phyloP scores from a whole-genome alignment of 1,139 yeast genomes.

The Suhomyces ambrosiae region DNA sequence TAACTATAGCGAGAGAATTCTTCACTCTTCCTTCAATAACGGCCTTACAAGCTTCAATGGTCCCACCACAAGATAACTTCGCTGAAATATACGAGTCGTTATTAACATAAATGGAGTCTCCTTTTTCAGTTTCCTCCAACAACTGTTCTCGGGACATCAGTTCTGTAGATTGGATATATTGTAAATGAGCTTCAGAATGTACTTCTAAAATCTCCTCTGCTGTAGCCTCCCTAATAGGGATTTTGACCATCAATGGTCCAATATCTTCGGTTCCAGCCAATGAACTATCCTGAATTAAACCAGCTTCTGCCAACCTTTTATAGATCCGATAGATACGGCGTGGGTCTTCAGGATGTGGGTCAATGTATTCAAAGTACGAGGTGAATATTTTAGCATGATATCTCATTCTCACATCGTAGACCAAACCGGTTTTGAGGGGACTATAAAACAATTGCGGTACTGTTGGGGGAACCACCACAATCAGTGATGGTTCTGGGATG shows the following conservation, averaged over 20 bases:
- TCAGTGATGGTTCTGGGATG: conserved; percentile 13
- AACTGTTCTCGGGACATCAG: conserved; percentile 78
- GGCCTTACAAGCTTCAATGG: conserved; percentile 94
- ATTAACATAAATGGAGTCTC: conserved; percentile 94
- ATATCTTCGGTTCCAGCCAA: conserved; percentile 78
- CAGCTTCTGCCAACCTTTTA: conserved; percentile 91
- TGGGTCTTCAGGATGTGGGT: conserved; percentile 99
- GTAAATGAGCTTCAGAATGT: conserved; percentile 79
- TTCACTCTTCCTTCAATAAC: conserved; percentile 92
- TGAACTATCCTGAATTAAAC: conserved; percentile 79
- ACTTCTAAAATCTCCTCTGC: conserved; percentile 84
- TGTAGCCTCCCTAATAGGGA: conserved; percentile 88
- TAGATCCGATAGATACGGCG: conserved; percentile 92
- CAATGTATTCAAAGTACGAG: conserved; percentile 89
- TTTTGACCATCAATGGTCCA: conserved; percentile 86
- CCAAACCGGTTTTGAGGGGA: conserved; percentile 86
- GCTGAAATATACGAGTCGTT: conserved; percentile 90
- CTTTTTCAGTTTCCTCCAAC: conserved; percentile 81
- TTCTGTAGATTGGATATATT: conserved; percentile 74
- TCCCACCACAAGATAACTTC: conserved; percentile 92
- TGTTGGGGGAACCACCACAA: conserved; percentile 56
- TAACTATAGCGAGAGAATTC: conserved; percentile 89
- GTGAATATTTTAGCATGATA: conserved; percentile 95
- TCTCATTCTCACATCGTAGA: conserved; percentile 96
- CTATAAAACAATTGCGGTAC: conserved; percentile 62